Conservation (phyloP, 768 basidiomycete genomes). For the Leccinum uliginosum region DNA sequence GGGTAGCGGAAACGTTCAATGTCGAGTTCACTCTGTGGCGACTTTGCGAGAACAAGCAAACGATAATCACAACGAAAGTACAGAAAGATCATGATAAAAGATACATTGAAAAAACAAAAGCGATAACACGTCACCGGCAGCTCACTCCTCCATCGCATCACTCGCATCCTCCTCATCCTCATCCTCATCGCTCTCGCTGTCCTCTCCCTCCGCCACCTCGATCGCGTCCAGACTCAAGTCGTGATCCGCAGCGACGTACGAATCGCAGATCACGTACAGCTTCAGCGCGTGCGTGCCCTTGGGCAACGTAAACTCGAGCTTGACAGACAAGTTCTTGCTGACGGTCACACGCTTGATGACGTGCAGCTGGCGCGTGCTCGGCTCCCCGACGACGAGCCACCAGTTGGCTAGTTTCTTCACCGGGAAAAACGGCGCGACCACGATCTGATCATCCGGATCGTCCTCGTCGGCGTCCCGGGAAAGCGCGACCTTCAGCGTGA, state of each 20-base stretch:
- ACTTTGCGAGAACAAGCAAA: too few relatives aligned
- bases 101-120: too few relatives aligned
- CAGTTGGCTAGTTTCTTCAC: slow-evolving; percentile 88
- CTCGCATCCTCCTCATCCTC: slow-evolving; percentile 56
- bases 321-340: slow-evolving; percentile 64
- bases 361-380: slow-evolving; percentile 72
- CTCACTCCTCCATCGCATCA: slow-evolving; percentile 50
- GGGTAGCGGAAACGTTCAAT: too few relatives aligned
- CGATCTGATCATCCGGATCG: slow-evolving; percentile 67
- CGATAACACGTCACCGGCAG: too few relatives aligned
- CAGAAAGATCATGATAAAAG: too few relatives aligned
- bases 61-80: too few relatives aligned
- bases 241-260: slow-evolving; percentile 89
- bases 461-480: slow-evolving; percentile 81
- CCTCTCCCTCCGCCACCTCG: slow-evolving; percentile 68
- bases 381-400: slow-evolving; percentile 96
- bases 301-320: slow-evolving; percentile 85
- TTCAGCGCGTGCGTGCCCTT: slow-evolving; percentile 81
- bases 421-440: slow-evolving; percentile 94
- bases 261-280: slow-evolving; percentile 90
- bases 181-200: slow-evolving; percentile 69
- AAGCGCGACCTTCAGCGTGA: slow-evolving; percentile 74
- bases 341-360: slow-evolving; percentile 86
- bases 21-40: too few relatives aligned
- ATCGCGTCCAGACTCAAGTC: slow-evolving; percentile 80